Evolutionary conservation across 176 grass and related monocot species (phyloP).

Genomic region (Cenchrus americanus): DNA sequence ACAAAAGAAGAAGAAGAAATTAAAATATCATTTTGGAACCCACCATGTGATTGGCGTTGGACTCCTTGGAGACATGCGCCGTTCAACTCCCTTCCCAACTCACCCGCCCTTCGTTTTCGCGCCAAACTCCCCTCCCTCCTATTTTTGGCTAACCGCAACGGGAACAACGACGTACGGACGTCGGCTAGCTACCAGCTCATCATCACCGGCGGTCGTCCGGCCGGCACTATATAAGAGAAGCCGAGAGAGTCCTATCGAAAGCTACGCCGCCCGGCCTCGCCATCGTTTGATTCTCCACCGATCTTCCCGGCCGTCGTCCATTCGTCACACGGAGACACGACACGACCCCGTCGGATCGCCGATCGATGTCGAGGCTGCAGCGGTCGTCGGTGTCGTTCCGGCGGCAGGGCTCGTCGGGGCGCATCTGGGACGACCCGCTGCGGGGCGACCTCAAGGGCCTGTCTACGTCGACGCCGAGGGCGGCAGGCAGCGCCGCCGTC

Average conservation of each 20-base stretch:
- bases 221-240: background rate
- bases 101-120: constrained; percentile 5
- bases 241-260: background rate
- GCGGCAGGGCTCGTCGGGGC: constrained; percentile 66
- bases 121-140: constrained; percentile 22
- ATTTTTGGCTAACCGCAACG: constrained; percentile 13
- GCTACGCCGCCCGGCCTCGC: background rate
- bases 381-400: constrained; percentile 69
- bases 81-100: constrained; percentile 20
- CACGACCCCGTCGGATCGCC: too few relatives aligned
- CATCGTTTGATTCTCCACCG: too few relatives aligned
- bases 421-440: constrained; percentile 55
- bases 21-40: too few relatives aligned
- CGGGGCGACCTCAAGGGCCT: constrained; percentile 15
- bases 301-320: too few relatives aligned
- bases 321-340: too few relatives aligned
- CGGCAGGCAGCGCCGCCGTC: background rate
- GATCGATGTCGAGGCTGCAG: constrained; percentile 36
- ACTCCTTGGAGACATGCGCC: too few relatives aligned
- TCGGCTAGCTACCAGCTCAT: background rate
- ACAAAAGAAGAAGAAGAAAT: too few relatives aligned
- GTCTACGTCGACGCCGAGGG: background rate
- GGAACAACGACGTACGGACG: constrained; percentile 36
- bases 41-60: too few relatives aligned
- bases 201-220: background rate